Percentiles rank a stretch among this genome's conserved stretches.
Evolutionary conservation across 1,139 yeast species (phyloP).

Genomic region (Pichia sp.): DNA sequence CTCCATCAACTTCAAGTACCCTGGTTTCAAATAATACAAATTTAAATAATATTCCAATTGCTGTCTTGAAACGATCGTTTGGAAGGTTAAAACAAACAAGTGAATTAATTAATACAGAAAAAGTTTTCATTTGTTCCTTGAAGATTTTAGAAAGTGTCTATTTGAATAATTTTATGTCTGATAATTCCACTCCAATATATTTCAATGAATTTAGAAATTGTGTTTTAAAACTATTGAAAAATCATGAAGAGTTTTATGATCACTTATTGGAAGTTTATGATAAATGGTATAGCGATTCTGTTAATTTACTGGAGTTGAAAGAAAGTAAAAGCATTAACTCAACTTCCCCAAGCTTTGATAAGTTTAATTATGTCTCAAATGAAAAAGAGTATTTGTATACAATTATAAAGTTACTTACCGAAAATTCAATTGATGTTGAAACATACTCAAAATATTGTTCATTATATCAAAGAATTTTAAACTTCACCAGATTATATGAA

Average conservation of each 20-base stretch:
- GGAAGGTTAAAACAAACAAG: conserved; percentile 36
- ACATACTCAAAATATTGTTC: conserved; percentile 40
- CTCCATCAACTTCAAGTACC: background rate
- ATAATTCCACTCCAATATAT: conserved; percentile 27
- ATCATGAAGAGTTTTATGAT: conserved; percentile 28
- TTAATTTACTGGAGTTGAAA: conserved; percentile 3
- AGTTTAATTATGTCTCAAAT: conserved; percentile 17
- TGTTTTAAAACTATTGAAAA: conserved; percentile 26
- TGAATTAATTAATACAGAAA: conserved; percentile 45
- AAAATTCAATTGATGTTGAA: conserved; percentile 30
- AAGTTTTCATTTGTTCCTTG: conserved; percentile 38
- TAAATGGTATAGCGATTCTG: conserved; percentile 18
- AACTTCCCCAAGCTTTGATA: conserved; percentile 22
- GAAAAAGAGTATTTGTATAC: conserved; percentile 22
- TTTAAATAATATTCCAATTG: conserved; percentile 2
- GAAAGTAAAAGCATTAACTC: background rate
- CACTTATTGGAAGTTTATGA: conserved; percentile 20
- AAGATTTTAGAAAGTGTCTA: conserved; percentile 36
- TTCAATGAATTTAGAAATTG: conserved; percentile 25
- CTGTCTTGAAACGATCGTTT: conserved; percentile 18
- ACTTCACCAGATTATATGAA: conserved; percentile 29
- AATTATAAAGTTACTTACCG: conserved; percentile 29
- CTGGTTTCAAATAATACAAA: conserved; percentile 9
- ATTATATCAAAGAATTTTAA: conserved; percentile 36
- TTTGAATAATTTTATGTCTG: conserved; percentile 31